Evolutionary conservation across 305 asterid genomes (phyloP).

Genomic region (Fraxinus platypoda): DNA sequence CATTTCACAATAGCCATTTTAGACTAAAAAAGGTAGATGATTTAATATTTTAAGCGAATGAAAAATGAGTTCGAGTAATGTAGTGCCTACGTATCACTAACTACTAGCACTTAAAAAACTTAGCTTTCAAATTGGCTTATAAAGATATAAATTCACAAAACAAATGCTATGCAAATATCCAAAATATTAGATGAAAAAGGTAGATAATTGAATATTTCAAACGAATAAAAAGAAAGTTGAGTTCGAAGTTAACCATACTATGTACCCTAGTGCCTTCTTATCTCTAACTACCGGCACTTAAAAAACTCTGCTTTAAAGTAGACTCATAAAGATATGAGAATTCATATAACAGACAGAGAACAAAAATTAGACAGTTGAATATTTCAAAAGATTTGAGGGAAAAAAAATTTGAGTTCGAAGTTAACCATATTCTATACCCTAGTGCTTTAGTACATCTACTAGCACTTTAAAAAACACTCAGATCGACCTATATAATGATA

Average conservation of each 20-base stretch:
- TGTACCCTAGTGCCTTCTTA: neutral
- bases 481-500: neutral
- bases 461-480: neutral
- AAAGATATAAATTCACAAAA: neutral
- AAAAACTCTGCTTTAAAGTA: neutral
- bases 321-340: neutral
- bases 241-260: neutral
- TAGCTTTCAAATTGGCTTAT: neutral
- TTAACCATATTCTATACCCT: neutral
- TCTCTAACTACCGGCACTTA: neutral
- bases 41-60: neutral
- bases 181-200: neutral
- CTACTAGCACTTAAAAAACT: neutral
- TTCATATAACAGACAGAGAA: neutral
- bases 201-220: neutral
- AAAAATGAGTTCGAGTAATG: neutral
- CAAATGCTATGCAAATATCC: neutral
- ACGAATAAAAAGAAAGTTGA: neutral
- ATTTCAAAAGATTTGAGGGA: neutral
- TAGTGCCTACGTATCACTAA: neutral
- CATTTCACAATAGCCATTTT: neutral
- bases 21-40: neutral
- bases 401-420: neutral
- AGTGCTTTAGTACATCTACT: neutral
- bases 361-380: neutral